phyloP scores from a whole-genome alignment of 1,139 yeast genomes.

The Tardiomyces blankii region DNA sequence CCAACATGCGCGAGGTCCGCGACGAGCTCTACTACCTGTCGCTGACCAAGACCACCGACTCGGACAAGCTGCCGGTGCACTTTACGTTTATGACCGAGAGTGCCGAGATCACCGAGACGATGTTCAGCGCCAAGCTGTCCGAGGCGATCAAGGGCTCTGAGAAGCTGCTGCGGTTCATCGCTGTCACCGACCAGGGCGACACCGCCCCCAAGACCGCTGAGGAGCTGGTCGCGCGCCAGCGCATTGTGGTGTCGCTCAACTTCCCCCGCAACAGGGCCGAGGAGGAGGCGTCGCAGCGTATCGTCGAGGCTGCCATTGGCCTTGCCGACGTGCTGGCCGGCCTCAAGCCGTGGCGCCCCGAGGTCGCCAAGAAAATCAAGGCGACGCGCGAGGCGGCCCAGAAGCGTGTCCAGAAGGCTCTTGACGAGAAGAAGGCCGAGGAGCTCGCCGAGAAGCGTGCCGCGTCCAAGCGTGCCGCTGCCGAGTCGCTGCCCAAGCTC shows the following conservation, averaged over 20 bases:
- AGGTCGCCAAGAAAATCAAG: constrained; percentile 62
- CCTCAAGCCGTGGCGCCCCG: constrained; percentile 39
- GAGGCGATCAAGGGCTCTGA: constrained; percentile 42
- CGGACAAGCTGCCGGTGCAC: constrained; percentile 54
- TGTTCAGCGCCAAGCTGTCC: constrained; percentile 42
- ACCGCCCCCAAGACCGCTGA: constrained; percentile 47
- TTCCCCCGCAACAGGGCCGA: constrained; percentile 38
- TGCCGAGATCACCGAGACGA: constrained; percentile 62
- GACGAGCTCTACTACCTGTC: constrained; percentile 71
- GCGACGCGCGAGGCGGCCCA: constrained; percentile 64
- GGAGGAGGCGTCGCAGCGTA: constrained; percentile 34
- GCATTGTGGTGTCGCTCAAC: constrained; percentile 40
- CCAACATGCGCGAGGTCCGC: constrained; percentile 69
- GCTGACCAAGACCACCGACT: constrained; percentile 69
- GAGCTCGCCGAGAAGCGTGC: constrained; percentile 58
- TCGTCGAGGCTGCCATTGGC: constrained; percentile 42
- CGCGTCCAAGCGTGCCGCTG: constrained; percentile 54
- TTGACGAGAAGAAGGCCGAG: constrained; percentile 56
- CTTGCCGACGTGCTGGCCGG: constrained; percentile 43
- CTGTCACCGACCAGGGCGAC: constrained; percentile 73
- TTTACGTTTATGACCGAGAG: constrained; percentile 87
- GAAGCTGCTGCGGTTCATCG: constrained; percentile 48
- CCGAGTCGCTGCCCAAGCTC: constrained; percentile 43
- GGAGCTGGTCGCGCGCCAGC: constrained; percentile 46
- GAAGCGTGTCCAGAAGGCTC: constrained; percentile 44